Conservation (phyloP, 129 eudicot genomes). For the Glebionis coronaria region DNA sequence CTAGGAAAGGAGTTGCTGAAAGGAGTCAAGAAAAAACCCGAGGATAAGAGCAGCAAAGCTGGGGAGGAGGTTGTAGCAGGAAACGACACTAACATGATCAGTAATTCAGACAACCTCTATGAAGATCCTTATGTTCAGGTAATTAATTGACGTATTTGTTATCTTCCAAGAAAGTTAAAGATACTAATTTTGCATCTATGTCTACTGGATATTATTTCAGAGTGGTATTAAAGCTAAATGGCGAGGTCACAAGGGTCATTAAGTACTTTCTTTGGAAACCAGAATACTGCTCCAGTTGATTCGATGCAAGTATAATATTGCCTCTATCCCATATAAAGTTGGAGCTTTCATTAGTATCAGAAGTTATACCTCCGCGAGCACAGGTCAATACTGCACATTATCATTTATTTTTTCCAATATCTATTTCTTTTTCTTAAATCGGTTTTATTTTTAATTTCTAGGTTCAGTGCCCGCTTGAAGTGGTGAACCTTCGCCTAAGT, state of each 20-base stretch:
- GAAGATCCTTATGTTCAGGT: slow-evolving; percentile 92
- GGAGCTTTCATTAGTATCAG: too few species aligned
- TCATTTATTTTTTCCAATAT: background rate
- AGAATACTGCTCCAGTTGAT: slow-evolving; percentile 78
- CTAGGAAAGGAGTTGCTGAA: too few species aligned
- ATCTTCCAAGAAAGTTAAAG: background rate
- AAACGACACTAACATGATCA: too few species aligned
- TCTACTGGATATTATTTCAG: slow-evolving; percentile 35
- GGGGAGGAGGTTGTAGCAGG: too few species aligned
- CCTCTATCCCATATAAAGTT: slow-evolving; percentile 74
- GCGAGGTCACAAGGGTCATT: slow-evolving; percentile 88
- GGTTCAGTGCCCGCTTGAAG: too few species aligned
- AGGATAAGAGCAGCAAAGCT: too few species aligned
- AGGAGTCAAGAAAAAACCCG: too few species aligned
- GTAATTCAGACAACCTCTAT: slow-evolving; percentile 49
- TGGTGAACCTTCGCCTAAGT: too few species aligned
- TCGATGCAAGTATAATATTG: slow-evolving; percentile 77
- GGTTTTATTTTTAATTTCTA: slow-evolving; percentile 16
- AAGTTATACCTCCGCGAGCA: slow-evolving; percentile 93
- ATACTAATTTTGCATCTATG: too few species aligned
- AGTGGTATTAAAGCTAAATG: slow-evolving; percentile 97
- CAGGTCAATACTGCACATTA: slow-evolving; percentile 44
- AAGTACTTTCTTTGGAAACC: slow-evolving; percentile 85
- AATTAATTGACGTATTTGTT: slow-evolving; percentile 2
- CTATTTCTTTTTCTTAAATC: too few species aligned